Percentiles rank a stretch among this genome's conserved stretches.
These are phyloP conservation scores for Suhomyces sp. DNA, from an alignment of 805 yeast species.

Conservation along the genomic window DNA sequence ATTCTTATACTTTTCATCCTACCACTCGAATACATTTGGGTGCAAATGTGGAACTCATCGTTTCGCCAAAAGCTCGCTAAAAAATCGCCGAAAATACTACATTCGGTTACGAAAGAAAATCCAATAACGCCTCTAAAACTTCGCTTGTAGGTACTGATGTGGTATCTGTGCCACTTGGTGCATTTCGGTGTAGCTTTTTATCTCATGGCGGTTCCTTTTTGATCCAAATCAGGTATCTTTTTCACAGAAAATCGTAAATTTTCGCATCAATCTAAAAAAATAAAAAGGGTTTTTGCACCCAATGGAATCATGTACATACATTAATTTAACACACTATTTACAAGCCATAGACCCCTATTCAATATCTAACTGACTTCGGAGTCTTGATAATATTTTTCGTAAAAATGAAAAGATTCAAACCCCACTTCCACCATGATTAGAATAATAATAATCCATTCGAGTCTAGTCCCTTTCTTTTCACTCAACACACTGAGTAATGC, in stretches of 20 bases:
- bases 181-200: not conserved
- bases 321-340: not conserved
- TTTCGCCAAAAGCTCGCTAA: not conserved
- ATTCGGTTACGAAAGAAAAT: not conserved
- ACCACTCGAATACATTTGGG: not conserved
- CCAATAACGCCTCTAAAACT: not conserved
- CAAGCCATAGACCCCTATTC: not conserved
- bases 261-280: not conserved
- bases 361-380: not conserved
- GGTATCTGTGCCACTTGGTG: not conserved
- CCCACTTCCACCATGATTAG: slow-evolving; percentile 82
- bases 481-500: slow-evolving; percentile 71
- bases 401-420: slow-evolving; percentile 75
- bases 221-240: not conserved
- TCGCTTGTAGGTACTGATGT: not conserved
- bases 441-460: slow-evolving; percentile 87
- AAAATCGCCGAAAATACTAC: not conserved
- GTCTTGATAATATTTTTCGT: slow-evolving; percentile 43
- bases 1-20: not conserved
- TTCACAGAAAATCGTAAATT: not conserved
- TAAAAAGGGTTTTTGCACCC: not conserved
- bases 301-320: not conserved
- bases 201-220: not conserved
- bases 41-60: not conserved
- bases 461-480: slow-evolving; percentile 69